Base-by-base conservation (phyloP, 1,284 basidiomycete species). In the Pyrrhoderma lamaoense region DNA sequence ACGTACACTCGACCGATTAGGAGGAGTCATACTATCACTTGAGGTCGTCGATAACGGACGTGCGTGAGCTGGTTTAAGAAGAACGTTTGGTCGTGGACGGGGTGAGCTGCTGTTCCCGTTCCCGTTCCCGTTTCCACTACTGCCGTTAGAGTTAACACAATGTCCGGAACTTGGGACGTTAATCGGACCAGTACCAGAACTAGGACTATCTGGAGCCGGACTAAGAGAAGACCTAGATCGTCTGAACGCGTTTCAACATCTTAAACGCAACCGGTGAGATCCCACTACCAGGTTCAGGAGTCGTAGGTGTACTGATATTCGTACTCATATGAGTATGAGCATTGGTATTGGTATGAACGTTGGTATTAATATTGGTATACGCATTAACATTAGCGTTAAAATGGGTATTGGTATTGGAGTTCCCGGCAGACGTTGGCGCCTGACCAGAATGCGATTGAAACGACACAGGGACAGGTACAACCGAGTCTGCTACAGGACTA, bases 221-320 rank as follows among this genome's bases (percentile, higher is more conserved):
- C 62, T 57, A 21, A 67, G 52, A 1, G 64, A 64, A 16, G 78
- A 76, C 45, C 74, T 71, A 16, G 85, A 82, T 36, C 77, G 76
- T 59, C 78, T 85, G 64, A 86, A 84, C 3, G 74, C 76, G 18
- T 69, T 67, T n/a, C 51, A 82, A 71, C 56, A 85, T 78, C 61
- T 76, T 85, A 68, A 80, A 83, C 4, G 76, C 79, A 2, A 74
- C 75, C 4, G 81, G 75, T 9, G 77, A 69, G 55, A 74, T 9
- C n/a, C n/a, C n/a, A n/a, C n/a, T n/a, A 61, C 52, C 2, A 63
- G 58, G 11, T 31, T 5, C 27, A 11, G 27, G 27, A 11, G 27
- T 31, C 11, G 27, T 31, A 31, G 27, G 27, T 31, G 27, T 31
- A 11, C 11, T 31, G n/a, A n/a, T n/a, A n/a, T n/a, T n/a, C n/a